Base-by-base conservation (phyloP, 345 rosid genomes). In the Cardamine resedifolia region DNA sequence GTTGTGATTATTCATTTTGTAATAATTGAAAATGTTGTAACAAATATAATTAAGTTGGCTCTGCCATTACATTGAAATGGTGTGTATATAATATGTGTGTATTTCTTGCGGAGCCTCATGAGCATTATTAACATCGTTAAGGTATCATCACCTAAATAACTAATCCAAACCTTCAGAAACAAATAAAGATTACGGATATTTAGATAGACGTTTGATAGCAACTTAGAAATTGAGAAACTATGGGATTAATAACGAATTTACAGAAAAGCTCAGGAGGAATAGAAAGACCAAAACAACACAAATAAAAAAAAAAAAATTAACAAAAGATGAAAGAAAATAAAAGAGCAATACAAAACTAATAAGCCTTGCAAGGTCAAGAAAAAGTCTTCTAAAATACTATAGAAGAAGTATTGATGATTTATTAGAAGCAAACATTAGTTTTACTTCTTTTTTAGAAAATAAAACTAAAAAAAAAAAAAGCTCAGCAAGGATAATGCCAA, bases 281-380 rank as follows among this genome's bases (percentile, higher is more conserved):
- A 84, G 68, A 78, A 0, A 15, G 2, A 9, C 10, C 12, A 21
- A 0, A 15, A 1, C 0, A 66, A 77, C 10, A 43, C 1, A 49
- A 11, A 63, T 18, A 0, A 21, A 56, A 52, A 55, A 51, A 28
- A 1, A 23, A 34, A 75, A 27, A 64, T 0, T 4, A 68, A 28
- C 26, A 19, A 0, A 5, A 23, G 16, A 33, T 55, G 0, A 5
- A 1, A 15, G 15, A 18, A 58, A 0, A 3, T 23, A 56, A 65
- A 73, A 2, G 14, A 65, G 50, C 3, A 27, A 20, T 18, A 71
- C 24, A 58, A 24, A 11, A 2, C 4, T 1, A 26, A 48, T 11
- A 28, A 83, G 87, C 8, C 92, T 87, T 87, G 92, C 88, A 87
- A 87, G 90, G 64, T 87, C 88, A 87, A 87, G 90, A 83, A 85